phyloP scores from a whole-genome alignment of 257 asterid genomes.

The Gentiana macrophylla region DNA sequence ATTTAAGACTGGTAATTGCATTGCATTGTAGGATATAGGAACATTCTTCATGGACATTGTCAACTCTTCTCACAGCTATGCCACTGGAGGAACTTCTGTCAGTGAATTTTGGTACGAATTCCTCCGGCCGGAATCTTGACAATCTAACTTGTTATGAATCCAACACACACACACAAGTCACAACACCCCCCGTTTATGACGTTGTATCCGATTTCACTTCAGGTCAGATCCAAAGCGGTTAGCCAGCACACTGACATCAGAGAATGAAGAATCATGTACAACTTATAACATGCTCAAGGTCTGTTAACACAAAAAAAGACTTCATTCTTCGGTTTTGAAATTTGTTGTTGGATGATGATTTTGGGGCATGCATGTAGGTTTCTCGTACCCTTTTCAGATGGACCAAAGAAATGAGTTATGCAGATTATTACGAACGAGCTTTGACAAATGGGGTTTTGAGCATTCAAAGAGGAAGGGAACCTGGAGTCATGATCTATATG shows the following conservation, averaged over 20 bases:
- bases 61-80: conserved; percentile 85
- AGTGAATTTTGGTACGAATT: conserved; percentile 56
- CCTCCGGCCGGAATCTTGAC: background rate
- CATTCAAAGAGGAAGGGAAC: conserved; percentile 83
- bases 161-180: too few relatives aligned
- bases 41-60: conserved; percentile 63
- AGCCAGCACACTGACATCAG: conserved; percentile 41
- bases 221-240: conserved; percentile 78
- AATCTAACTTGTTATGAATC: too few relatives aligned
- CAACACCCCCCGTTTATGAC: too few relatives aligned
- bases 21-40: conserved; percentile 58
- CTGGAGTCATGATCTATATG: conserved; percentile 91
- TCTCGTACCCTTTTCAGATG: conserved; percentile 78
- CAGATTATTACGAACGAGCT: conserved; percentile 87
- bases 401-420: conserved; percentile 83
- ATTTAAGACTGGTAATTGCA: background rate
- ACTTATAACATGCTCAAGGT: conserved; percentile 98
- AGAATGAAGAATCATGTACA: conserved; percentile 88
- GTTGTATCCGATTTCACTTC: background rate
- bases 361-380: conserved; percentile 32
- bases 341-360: background rate
- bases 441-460: conserved; percentile 81
- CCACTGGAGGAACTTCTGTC: conserved; percentile 91
- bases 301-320: background rate
- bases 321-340: background rate